Evolutionary conservation across 441 rosid genomes (phyloP).

Genomic region (Codiaeum variegatum): DNA sequence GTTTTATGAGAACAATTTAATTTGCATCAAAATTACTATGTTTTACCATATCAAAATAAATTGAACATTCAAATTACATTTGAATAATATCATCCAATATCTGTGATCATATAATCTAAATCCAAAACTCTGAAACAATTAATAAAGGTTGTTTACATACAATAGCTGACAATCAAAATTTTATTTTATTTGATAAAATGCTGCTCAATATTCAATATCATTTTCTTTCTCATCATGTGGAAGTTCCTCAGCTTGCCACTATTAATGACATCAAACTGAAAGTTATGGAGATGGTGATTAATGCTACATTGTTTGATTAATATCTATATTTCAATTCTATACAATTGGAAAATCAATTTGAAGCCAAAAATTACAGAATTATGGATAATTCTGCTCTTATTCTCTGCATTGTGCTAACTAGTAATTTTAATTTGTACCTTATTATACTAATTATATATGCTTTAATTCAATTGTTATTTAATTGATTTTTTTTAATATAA

Average conservation of each 20-base stretch:
- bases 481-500: too few species aligned
- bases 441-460: too few species aligned
- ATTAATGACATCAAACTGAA: neutral
- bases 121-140: too few species aligned
- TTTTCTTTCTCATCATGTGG: neutral
- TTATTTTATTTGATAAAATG: neutral
- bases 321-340: neutral
- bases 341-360: neutral
- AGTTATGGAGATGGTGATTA: neutral
- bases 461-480: too few species aligned
- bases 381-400: neutral
- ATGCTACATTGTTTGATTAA: neutral
- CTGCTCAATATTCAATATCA: neutral
- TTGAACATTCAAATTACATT: neutral
- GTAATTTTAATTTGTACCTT: too few species aligned
- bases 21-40: too few species aligned
- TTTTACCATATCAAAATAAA: too few species aligned
- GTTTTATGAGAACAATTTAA: too few species aligned
- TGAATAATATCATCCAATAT: neutral
- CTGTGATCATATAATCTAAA: neutral
- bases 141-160: too few species aligned
- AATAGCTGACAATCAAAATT: neutral
- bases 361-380: neutral
- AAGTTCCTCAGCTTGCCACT: neutral
- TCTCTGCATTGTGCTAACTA: neutral